Conservation (phyloP, 2,329 filamentous ascomycete genomes). For the Sordariomycetes sp. region DNA sequence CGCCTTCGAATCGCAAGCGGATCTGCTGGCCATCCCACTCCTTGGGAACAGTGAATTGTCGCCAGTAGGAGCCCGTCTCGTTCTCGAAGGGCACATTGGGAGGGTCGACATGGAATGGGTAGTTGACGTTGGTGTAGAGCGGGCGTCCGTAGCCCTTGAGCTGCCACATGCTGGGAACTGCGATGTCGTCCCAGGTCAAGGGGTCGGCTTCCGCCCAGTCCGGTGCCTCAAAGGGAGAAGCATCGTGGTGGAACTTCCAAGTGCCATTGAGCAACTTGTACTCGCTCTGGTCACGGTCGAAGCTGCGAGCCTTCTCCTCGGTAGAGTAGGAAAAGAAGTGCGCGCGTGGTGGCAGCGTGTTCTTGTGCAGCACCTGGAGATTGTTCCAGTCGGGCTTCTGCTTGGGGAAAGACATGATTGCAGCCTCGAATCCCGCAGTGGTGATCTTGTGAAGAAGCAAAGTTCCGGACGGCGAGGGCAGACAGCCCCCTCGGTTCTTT, state of each 20-base stretch:
- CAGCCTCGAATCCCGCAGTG: background rate
- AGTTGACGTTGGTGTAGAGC: conserved; percentile 62
- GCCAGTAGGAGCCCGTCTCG: conserved; percentile 55
- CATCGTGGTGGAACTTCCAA: conserved; percentile 24
- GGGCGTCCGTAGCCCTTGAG: conserved; percentile 52
- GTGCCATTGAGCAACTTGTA: conserved; percentile 32
- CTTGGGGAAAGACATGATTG: conserved; percentile 7
- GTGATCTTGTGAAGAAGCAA: too few relatives aligned
- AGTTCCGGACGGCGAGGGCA: too few relatives aligned
- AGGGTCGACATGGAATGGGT: conserved; percentile 58
- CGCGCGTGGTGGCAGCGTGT: conserved; percentile 44
- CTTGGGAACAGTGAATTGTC: conserved; percentile 41
- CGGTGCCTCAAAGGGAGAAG: conserved; percentile 17
- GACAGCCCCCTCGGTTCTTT: too few relatives aligned
- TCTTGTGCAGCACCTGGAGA: conserved; percentile 44
- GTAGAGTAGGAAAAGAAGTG: conserved; percentile 44
- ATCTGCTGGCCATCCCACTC: conserved; percentile 43
- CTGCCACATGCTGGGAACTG: conserved; percentile 61
- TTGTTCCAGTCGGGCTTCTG: conserved; percentile 49
- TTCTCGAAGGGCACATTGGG: conserved; percentile 56
- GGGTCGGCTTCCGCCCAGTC: conserved; percentile 7
- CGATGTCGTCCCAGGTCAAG: conserved; percentile 37
- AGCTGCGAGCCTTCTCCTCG: conserved; percentile 35
- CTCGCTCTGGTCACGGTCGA: conserved; percentile 23
- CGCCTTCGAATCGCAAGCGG: conserved; percentile 64